Evolutionary conservation across 2,329 filamentous ascomycete genomes (phyloP).

Genomic region (Volutella citrinella): DNA sequence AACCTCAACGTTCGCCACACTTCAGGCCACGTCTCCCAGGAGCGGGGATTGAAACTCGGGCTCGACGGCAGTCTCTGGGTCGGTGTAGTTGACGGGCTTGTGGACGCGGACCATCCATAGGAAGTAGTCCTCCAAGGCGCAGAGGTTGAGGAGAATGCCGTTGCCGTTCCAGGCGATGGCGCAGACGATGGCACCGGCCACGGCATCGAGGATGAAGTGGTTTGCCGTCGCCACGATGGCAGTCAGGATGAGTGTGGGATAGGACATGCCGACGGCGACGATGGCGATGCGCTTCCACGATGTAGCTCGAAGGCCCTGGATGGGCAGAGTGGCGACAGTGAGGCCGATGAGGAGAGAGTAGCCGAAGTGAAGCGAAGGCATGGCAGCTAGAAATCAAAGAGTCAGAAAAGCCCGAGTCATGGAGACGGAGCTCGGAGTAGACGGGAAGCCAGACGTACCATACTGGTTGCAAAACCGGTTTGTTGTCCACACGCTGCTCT

Average conservation of each 20-base stretch:
- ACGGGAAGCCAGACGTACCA: conserved; percentile 50
- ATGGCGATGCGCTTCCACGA: conserved; percentile 48
- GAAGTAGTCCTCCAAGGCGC: conserved; percentile 67
- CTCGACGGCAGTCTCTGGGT: conserved; percentile 35
- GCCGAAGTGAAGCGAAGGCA: conserved; percentile 74
- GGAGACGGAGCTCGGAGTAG: too few species aligned
- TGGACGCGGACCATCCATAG: conserved; percentile 61
- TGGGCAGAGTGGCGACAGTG: conserved; percentile 64
- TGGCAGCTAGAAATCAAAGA: conserved; percentile 51
- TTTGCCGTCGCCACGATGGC: conserved; percentile 72
- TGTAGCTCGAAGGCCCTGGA: conserved; percentile 50
- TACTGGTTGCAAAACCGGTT: conserved; percentile 76
- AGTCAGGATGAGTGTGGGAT: conserved; percentile 62
- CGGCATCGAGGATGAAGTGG: conserved; percentile 69
- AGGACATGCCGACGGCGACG: conserved; percentile 52
- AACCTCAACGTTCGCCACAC: too few species aligned
- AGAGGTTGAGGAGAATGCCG: conserved; percentile 56
- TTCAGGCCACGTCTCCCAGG: conserved; percentile 21
- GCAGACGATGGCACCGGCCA: conserved; percentile 66
- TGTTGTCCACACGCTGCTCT: conserved; percentile 54
- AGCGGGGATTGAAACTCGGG: conserved; percentile 27
- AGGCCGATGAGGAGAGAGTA: conserved; percentile 72
- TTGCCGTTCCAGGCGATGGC: conserved; percentile 59
- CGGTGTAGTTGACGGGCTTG: conserved; percentile 52
- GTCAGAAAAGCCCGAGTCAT: too few species aligned